These are phyloP conservation scores for Eustoma russellianum DNA, from an alignment of 257 asterid species.

Conservation along the genomic window DNA sequence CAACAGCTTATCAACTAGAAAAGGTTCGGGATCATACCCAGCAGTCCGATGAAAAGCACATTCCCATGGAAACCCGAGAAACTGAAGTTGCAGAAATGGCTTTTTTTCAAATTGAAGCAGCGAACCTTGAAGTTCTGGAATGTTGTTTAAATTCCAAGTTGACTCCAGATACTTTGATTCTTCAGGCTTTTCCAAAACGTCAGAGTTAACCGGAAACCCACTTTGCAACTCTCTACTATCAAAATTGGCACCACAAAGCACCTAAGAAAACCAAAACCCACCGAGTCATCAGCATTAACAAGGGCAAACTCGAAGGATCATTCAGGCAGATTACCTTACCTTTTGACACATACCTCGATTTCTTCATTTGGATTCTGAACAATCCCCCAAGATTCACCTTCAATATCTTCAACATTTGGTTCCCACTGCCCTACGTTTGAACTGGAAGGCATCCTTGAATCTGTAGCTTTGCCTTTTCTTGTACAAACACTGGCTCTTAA, in stretches of 20 bases:
- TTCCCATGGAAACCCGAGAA: slow-evolving; percentile 58
- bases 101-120: slow-evolving; percentile 53
- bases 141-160: slow-evolving; percentile 80
- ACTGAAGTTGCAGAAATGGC: slow-evolving; percentile 25
- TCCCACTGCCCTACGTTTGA: slow-evolving; percentile 13
- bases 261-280: slow-evolving; percentile 31
- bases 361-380: slow-evolving; percentile 62
- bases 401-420: slow-evolving; percentile 45
- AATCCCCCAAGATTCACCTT: slow-evolving; percentile 88
- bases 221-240: slow-evolving; percentile 31
- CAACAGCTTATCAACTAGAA: no score
- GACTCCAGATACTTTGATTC: slow-evolving; percentile 35
- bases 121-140: slow-evolving; percentile 55
- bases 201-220: slow-evolving; percentile 39
- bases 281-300: slow-evolving; percentile 11
- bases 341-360: slow-evolving; percentile 49
- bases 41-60: slow-evolving; percentile 73
- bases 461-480: slow-evolving; percentile 18
- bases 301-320: slow-evolving; percentile 1
- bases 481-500: slow-evolving; percentile 57
- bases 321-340: slow-evolving; percentile 12
- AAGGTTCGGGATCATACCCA: slow-evolving; percentile 58
- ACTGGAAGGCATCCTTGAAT: slow-evolving; percentile 7
- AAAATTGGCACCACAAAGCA: slow-evolving; percentile 41
- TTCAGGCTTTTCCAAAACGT: slow-evolving; percentile 18